These are phyloP conservation scores for Lotmaria passim DNA, from an alignment of 208 protist species.

Conservation along the genomic window DNA sequence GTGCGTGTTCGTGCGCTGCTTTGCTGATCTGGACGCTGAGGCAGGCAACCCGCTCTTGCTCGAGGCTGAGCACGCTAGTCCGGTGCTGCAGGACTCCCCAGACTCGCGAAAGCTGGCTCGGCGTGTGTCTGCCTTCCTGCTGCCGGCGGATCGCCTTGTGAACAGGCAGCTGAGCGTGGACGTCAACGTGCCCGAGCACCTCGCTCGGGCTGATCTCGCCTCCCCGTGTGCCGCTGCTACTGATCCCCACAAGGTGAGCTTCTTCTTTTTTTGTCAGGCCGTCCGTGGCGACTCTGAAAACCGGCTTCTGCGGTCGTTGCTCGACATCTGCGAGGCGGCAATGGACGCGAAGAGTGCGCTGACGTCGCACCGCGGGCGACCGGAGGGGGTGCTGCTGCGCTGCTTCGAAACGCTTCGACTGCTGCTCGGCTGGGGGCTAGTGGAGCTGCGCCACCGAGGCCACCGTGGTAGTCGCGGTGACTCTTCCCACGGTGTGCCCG, in stretches of 20 bases:
- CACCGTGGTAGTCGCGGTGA: not conserved
- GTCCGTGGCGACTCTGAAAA: slow-evolving; percentile 29
- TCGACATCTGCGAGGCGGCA: slow-evolving; percentile 31
- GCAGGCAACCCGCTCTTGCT: not conserved
- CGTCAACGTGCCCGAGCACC: not conserved
- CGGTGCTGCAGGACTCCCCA: not conserved
- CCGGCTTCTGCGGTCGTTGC: slow-evolving; percentile 17
- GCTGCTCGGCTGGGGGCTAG: slow-evolving; percentile 38
- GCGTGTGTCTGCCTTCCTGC: not conserved
- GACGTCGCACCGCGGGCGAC: slow-evolving; percentile 40
- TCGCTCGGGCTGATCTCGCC: not conserved
- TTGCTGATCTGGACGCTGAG: slow-evolving; percentile 12
- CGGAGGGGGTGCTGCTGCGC: slow-evolving; percentile 42
- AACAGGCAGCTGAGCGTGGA: not conserved
- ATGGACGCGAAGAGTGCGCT: slow-evolving; percentile 21
- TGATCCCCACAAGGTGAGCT: slow-evolving; percentile 31
- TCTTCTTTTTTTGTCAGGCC: slow-evolving; percentile 47
- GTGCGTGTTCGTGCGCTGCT: slow-evolving; percentile 32
- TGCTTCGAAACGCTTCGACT: slow-evolving; percentile 45
- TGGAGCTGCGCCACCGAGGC: slow-evolving; percentile 1
- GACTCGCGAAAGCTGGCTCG: not conserved
- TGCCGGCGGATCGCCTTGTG: not conserved
- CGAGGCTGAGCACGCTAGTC: not conserved
- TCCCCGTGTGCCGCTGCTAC: slow-evolving; percentile 1
- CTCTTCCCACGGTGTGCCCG: not conserved